phyloP scores from a whole-genome alignment of 495 filamentous ascomycete species.

The Copromyces sp. region DNA sequence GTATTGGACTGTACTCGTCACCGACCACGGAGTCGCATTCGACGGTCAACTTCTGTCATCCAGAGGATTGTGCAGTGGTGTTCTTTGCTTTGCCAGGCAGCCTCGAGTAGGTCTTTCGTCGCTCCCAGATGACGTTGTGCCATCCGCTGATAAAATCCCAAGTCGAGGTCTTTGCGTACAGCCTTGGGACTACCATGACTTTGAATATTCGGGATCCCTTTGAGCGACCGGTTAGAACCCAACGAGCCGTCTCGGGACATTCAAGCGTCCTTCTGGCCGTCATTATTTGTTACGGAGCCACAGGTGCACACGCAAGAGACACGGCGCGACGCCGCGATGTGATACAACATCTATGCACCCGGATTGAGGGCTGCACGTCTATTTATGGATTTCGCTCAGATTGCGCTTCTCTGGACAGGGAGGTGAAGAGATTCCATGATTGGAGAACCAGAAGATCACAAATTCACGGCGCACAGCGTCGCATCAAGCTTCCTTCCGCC shows the following conservation, averaged over 20 bases:
- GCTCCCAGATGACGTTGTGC: neutral
- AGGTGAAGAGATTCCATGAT: slow-evolving; percentile 1
- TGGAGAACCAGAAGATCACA: slow-evolving; percentile 1
- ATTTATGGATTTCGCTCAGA: slow-evolving; percentile 15
- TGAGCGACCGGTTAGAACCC: neutral
- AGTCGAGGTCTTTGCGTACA: neutral
- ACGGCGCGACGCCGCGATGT: slow-evolving; percentile 6
- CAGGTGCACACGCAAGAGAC: slow-evolving; percentile 2
- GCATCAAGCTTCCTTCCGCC: slow-evolving; percentile 12
- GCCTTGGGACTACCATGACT: neutral
- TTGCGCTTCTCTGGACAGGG: slow-evolving; percentile 3
- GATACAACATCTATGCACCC: slow-evolving; percentile 10
- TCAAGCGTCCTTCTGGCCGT: neutral
- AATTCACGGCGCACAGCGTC: slow-evolving; percentile 4
- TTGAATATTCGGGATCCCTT: neutral
- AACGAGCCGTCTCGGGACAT: neutral
- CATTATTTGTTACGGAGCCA: neutral
- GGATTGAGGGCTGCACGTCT: slow-evolving; percentile 7
- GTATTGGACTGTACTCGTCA: neutral
- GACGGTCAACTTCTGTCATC: neutral
- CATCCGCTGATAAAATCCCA: neutral
- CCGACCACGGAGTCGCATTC: neutral
- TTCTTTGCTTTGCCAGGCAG: neutral
- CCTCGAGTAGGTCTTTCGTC: neutral
- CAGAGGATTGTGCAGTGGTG: neutral